A percentile compares a stretch with the other conserved stretches of the same genome.
These are phyloP conservation scores for Gyrodon lividus DNA, from an alignment of 768 basidiomycete species.

Conservation along the genomic window DNA sequence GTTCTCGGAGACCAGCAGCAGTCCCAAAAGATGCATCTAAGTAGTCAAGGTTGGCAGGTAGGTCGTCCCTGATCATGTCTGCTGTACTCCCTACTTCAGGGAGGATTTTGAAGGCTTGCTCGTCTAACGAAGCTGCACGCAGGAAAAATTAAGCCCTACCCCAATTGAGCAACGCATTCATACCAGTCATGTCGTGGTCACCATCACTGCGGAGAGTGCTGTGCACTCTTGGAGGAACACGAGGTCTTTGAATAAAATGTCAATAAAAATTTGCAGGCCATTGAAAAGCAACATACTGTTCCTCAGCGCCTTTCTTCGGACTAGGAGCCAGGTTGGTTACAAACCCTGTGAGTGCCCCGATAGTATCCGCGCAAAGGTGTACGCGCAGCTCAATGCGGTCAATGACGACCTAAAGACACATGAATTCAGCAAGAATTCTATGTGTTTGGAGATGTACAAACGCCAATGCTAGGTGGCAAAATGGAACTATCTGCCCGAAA, in stretches of 20 bases:
- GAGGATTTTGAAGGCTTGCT: conserved; percentile 70
- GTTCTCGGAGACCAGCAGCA: conserved; percentile 71
- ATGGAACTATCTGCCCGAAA: conserved; percentile 32
- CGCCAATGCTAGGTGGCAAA: conserved; percentile 37
- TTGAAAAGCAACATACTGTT: conserved; percentile 18
- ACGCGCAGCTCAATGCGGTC: conserved; percentile 53
- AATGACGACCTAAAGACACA: conserved; percentile 48
- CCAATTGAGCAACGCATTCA: background rate
- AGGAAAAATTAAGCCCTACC: conserved; percentile 4
- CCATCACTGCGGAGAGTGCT: conserved; percentile 5
- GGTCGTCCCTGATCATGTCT: conserved; percentile 89
- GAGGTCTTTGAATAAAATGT: conserved; percentile 7
- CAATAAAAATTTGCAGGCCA: background rate
- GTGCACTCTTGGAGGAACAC: conserved; percentile 1
- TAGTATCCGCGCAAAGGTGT: conserved; percentile 79
- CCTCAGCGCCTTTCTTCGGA: conserved; percentile 35
- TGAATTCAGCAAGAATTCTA: conserved; percentile 1
- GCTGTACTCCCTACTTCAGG: conserved; percentile 78
- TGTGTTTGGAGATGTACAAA: conserved; percentile 27
- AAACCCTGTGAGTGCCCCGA: conserved; percentile 57
- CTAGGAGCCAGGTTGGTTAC: conserved; percentile 48
- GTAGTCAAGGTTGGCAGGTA: conserved; percentile 87
- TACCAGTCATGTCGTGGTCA: conserved; percentile 30
- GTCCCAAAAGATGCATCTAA: conserved; percentile 80
- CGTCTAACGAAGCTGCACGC: conserved; percentile 68